Evolutionary conservation across 192 early-diverging fungal species (phyloP).

Genomic region (Dissophora ornata): DNA sequence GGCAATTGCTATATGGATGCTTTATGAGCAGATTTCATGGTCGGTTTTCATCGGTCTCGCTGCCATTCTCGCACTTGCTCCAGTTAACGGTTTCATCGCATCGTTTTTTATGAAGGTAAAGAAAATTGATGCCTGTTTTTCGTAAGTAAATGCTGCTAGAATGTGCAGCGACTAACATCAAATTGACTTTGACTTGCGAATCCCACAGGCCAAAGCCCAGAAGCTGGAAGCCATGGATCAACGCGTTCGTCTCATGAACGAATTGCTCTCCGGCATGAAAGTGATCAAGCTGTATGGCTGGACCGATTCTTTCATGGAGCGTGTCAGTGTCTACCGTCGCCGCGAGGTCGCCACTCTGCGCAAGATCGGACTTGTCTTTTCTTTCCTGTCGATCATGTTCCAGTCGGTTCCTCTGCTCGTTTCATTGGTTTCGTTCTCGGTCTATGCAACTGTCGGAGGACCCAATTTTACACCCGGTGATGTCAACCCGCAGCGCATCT

Average conservation of each 20-base stretch:
- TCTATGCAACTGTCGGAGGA: constrained; percentile 37
- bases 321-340: constrained; percentile 28
- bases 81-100: constrained; percentile 37
- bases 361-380: constrained; percentile 46
- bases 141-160: no score
- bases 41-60: constrained; percentile 40
- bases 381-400: constrained; percentile 52
- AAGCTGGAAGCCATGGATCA: constrained; percentile 55
- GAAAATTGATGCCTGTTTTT: no score
- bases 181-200: no score
- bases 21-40: constrained; percentile 48
- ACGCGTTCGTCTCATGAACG: constrained; percentile 55
- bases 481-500: constrained; percentile 25
- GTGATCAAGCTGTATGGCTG: constrained; percentile 59
- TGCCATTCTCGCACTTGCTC: constrained; percentile 18
- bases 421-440: constrained; percentile 31
- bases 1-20: constrained; percentile 41
- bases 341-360: constrained; percentile 45
- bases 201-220: constrained; percentile 12
- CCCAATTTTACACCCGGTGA: constrained; percentile 27
- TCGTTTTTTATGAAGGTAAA: constrained; percentile 46
- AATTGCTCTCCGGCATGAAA: constrained; percentile 52
- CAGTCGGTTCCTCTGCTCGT: constrained; percentile 35
- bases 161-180: no score
- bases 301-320: constrained; percentile 43